phyloP scores from a whole-genome alignment of 305 asterid species.

The Stenogyne calaminthoides region DNA sequence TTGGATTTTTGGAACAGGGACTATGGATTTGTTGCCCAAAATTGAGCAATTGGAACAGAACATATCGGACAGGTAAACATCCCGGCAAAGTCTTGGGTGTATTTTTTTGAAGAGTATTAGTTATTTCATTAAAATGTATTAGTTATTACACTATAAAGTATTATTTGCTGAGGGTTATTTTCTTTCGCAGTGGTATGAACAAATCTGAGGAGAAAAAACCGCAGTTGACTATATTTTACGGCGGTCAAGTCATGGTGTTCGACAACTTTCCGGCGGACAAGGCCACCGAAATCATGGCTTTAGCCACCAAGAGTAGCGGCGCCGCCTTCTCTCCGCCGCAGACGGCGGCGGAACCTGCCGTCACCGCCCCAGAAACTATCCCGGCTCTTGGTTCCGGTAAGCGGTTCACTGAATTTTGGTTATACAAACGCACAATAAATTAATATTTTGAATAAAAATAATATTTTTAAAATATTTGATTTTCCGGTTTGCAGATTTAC shows the following conservation, averaged over 20 bases:
- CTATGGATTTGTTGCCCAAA: conserved; percentile 64
- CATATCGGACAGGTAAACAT: conserved; percentile 36
- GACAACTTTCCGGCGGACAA: conserved; percentile 42
- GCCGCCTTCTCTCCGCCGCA: conserved; percentile 25
- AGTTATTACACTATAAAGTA: too few relatives aligned
- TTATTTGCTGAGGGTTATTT: not conserved
- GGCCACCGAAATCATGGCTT: conserved; percentile 40
- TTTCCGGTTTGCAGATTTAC: conserved; percentile 48
- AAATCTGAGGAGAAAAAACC: conserved; percentile 42
- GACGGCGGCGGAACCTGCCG: conserved; percentile 27
- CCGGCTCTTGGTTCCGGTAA: conserved; percentile 40
- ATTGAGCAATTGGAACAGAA: conserved; percentile 45
- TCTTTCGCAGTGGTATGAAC: conserved; percentile 24
- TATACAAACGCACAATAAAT: not conserved
- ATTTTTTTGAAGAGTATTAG: too few relatives aligned
- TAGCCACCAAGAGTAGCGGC: conserved; percentile 29
- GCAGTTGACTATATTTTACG: conserved; percentile 56
- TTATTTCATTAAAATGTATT: too few relatives aligned
- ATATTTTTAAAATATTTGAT: not conserved
- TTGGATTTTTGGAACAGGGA: conserved; percentile 28
- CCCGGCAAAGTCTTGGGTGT: too few relatives aligned
- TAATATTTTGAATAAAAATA: not conserved
- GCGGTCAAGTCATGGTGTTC: conserved; percentile 44
- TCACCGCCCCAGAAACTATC: conserved; percentile 18
- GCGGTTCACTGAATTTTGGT: not conserved